phyloP scores from a whole-genome alignment of 176 grass and related monocot species.

The Tillandsia leiboldiana region DNA sequence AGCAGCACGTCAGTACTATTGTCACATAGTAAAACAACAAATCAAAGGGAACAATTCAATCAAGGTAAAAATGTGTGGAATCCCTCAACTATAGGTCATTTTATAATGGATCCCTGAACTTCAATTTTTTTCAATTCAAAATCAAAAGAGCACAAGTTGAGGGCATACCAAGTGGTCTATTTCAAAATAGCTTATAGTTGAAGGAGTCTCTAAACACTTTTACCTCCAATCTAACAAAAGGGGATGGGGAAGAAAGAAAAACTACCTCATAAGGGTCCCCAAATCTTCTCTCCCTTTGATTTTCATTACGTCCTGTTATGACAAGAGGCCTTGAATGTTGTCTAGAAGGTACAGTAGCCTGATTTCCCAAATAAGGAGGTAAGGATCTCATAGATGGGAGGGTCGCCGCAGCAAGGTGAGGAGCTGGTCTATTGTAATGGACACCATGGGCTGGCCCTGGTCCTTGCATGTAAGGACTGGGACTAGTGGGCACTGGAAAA shows the following conservation, averaged over 20 bases:
- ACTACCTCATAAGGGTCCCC: constrained; percentile 28
- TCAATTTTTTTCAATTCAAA: no score
- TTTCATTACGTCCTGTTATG: constrained; percentile 10
- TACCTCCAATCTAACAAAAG: no score
- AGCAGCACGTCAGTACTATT: constrained; percentile 23
- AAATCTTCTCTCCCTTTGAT: not conserved
- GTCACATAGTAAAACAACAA: constrained; percentile 6
- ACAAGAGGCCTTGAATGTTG: constrained; percentile 31
- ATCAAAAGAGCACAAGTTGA: no score
- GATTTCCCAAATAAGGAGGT: constrained; percentile 22
- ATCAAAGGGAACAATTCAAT: not conserved
- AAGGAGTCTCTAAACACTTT: no score
- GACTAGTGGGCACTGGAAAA: constrained; percentile 26
- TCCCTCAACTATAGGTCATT: not conserved
- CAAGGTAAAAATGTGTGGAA: constrained; percentile 2
- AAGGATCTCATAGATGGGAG: constrained; percentile 20
- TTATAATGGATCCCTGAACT: no score
- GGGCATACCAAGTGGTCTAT: no score
- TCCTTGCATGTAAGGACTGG: constrained; percentile 14
- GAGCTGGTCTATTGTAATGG: constrained; percentile 35
- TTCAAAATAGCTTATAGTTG: no score
- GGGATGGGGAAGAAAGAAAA: constrained; percentile 1
- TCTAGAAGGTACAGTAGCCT: constrained; percentile 27
- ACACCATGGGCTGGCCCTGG: constrained; percentile 15
- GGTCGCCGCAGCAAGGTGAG: constrained; percentile 14